Evolutionary conservation across 768 basidiomycete species (phyloP), one percentile per base, ranked within the genome.

Genomic region (Cantharellus anzutake): DNA sequence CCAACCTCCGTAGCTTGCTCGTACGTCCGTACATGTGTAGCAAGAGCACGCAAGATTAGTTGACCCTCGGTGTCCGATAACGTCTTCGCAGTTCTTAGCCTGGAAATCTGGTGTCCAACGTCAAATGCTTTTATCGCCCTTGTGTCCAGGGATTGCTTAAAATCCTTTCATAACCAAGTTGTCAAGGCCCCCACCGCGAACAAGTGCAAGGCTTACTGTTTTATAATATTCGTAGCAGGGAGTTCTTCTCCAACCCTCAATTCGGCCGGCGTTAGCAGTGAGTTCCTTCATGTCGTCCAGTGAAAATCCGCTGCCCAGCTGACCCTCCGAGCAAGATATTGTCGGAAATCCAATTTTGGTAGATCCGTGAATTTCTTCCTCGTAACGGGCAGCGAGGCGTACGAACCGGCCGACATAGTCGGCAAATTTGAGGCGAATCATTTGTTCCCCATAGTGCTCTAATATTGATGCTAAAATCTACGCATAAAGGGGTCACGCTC

Each of bases 231-330:
- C 76, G 69, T 97, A 96, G 59, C 79, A 82, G 63, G 79, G 80
- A 3, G 88, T 94, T 67, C 78, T 78, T 63, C 86, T 74, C 94
- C 94, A 99, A 4, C 84, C 93, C 67, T 98, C 96, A 42, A 98
- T 90, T 41, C 94, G 79, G 65, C 81, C 80, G 1, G 83, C 80
- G 64, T 92, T 91, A 40, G 76, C 74, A 48, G 76, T 74, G 59
- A 96, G 73, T 68, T 99, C 94, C 63, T 78, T 79, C 0, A 68
- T 68, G 29, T 94, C 91, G 60, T 94, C 91, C 11, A 72, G 69
- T 66, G 92, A 78, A 14, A 85, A 75, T 2, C 94, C 94, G 60
- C 83, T 84, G 4, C 96, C 94, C 16, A 98, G 63, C 60, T 59
- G 51, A 2, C 57, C 37, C 11, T 63, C 61, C 5, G 65, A 56